These are phyloP conservation scores for Rasamsonia emersonii DNA, from an alignment of 2,329 filamentous ascomycete genomes.

Conservation along the genomic window DNA sequence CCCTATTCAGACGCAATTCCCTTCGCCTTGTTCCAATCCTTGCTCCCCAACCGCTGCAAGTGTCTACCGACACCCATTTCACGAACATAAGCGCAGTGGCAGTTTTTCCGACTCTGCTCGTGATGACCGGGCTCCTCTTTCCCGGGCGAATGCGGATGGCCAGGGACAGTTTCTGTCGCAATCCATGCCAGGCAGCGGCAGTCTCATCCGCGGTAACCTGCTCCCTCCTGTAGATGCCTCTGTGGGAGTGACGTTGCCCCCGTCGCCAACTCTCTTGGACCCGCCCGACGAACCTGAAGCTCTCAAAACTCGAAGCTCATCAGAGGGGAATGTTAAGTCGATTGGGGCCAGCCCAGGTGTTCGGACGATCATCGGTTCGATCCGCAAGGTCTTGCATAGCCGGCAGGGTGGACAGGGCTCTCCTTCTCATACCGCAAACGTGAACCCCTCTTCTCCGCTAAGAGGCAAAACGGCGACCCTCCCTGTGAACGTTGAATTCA, in stretches of 20 bases:
- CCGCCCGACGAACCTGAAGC: conserved; percentile 17
- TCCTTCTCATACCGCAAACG: conserved; percentile 27
- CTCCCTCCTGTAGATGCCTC: conserved; percentile 75
- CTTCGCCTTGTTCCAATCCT: conserved; percentile 19
- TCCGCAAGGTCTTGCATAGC: conserved; percentile 71
- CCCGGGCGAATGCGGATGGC: conserved; percentile 37
- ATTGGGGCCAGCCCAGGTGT: conserved; percentile 53
- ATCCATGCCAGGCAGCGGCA: conserved; percentile 64
- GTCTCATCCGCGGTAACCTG: conserved; percentile 76
- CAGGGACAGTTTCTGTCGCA: conserved; percentile 42
- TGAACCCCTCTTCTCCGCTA: conserved; percentile 23
- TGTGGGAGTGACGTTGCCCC: conserved; percentile 57
- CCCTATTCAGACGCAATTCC: conserved; percentile 25
- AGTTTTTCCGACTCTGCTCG: conserved; percentile 80
- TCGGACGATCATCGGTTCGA: conserved; percentile 76
- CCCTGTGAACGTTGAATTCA: conserved; percentile 37
- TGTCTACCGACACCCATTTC: conserved; percentile 38
- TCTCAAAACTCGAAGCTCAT: conserved; percentile 21
- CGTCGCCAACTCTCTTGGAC: conserved; percentile 34
- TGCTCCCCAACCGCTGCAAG: conserved; percentile 22
- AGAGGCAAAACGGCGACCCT: conserved; percentile 33
- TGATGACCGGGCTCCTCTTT: conserved; percentile 52
- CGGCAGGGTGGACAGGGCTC: conserved; percentile 30
- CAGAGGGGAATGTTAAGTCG: conserved; percentile 19
- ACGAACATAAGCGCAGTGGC: conserved; percentile 66